phyloP scores from a whole-genome alignment of 75 land plant genomes.

The Adiantum capillusveneris region DNA sequence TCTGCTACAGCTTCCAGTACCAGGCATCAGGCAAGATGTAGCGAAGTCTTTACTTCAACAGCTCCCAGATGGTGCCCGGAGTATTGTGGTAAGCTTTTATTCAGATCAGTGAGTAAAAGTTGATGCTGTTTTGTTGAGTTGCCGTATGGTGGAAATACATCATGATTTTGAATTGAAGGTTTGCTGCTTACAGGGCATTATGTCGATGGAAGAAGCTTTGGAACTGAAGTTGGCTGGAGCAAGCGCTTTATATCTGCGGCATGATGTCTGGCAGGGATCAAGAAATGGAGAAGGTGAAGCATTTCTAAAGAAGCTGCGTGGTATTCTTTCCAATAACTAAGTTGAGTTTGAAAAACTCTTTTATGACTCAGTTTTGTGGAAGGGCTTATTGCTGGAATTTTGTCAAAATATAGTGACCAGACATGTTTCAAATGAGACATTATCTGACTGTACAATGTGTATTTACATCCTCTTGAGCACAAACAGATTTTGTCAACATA shows the following conservation, averaged over 20 bases:
- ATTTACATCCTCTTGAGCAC: too few relatives aligned
- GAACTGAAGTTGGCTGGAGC: constrained; percentile 27
- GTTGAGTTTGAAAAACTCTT: too few relatives aligned
- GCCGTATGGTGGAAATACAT: background rate
- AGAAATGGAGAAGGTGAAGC: constrained; percentile 5
- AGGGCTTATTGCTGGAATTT: too few relatives aligned
- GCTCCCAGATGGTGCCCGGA: constrained; percentile 22
- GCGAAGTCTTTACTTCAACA: constrained; percentile 28
- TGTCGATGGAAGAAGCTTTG: constrained; percentile 26
- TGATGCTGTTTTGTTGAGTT: too few relatives aligned
- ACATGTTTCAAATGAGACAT: too few relatives aligned
- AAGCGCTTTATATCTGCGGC: constrained; percentile 26
- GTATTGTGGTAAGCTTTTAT: constrained; percentile 25
- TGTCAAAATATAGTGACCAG: too few relatives aligned
- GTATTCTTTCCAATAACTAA: background rate
- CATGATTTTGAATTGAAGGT: background rate
- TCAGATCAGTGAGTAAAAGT: background rate
- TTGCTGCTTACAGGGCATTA: constrained; percentile 24
- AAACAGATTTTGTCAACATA: too few relatives aligned
- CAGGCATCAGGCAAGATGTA: constrained; percentile 28
- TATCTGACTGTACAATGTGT: too few relatives aligned
- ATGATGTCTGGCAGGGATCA: constrained; percentile 18
- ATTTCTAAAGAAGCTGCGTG: constrained; percentile 17
- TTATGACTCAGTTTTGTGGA: too few relatives aligned
- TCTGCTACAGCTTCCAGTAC: constrained; percentile 25